Percentiles rank a stretch among this genome's conserved stretches.
These are phyloP conservation scores for Fusarium chaquense DNA, from an alignment of 2,329 filamentous ascomycete species.

Conservation along the genomic window DNA sequence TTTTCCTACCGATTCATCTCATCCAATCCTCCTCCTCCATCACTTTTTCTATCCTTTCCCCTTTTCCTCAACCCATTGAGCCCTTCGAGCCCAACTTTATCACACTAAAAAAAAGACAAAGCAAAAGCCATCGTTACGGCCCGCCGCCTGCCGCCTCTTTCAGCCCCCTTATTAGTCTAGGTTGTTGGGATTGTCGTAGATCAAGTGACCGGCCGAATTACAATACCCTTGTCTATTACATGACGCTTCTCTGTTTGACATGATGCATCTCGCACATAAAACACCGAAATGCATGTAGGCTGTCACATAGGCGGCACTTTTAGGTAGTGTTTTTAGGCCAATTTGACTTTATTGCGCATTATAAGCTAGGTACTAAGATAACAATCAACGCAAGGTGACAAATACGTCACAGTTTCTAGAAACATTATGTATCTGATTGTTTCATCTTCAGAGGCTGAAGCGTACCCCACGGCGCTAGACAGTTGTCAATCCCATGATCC, in stretches of 20 bases:
- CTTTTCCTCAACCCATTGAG: slow-evolving; percentile 8
- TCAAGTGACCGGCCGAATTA: slow-evolving; percentile 39
- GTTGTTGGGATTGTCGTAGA: slow-evolving; percentile 8
- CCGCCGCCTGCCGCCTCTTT: slow-evolving; percentile 25
- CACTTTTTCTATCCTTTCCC: slow-evolving; percentile 5
- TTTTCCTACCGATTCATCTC: slow-evolving; percentile 13
- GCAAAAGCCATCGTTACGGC: slow-evolving; percentile 11
- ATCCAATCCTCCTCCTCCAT: slow-evolving; percentile 31
- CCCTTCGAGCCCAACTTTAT: slow-evolving; percentile 10
- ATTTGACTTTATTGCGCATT: neutral
- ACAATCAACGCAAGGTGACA: neutral
- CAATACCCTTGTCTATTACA: slow-evolving; percentile 21
- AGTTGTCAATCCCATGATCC: slow-evolving; percentile 41
- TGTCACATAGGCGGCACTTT: neutral
- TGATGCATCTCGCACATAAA: slow-evolving; percentile 11
- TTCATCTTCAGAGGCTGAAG: slow-evolving; percentile 14
- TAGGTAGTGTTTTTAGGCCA: neutral
- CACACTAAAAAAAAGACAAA: neutral
- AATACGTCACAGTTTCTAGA: slow-evolving; percentile 1
- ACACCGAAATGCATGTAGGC: slow-evolving; percentile 2
- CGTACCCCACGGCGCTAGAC: slow-evolving; percentile 33
- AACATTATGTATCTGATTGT: slow-evolving; percentile 6
- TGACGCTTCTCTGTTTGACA: slow-evolving; percentile 18
- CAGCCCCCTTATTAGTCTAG: slow-evolving; percentile 19
- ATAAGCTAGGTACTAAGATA: neutral